Percentiles rank a stretch among this genome's conserved stretches.
Conservation (phyloP, 2,329 filamentous ascomycete genomes). For the Blumeriella jaapii region DNA sequence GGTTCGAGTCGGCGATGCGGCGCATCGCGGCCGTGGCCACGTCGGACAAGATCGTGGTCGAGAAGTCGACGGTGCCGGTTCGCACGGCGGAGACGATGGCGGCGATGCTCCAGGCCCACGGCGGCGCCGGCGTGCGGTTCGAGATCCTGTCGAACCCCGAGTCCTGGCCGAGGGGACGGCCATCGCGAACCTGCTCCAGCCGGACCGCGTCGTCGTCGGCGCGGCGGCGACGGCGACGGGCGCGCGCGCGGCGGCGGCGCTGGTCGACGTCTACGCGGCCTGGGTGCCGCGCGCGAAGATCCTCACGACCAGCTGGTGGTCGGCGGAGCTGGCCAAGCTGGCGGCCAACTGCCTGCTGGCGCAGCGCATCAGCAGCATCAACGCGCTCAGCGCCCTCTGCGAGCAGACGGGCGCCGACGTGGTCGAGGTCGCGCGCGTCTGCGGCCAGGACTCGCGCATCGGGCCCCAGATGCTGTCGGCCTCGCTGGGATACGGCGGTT, state of each 20-base stretch:
- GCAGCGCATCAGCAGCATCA: slow-evolving; percentile 70
- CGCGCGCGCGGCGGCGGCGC: slow-evolving; percentile 46
- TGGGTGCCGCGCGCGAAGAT: slow-evolving; percentile 60
- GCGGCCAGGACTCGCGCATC: slow-evolving; percentile 59
- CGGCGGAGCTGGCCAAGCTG: slow-evolving; percentile 65
- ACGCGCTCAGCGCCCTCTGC: slow-evolving; percentile 64
- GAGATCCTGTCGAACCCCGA: slow-evolving; percentile 72
- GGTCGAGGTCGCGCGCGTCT: slow-evolving; percentile 53
- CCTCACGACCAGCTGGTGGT: slow-evolving; percentile 61
- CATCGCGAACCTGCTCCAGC: slow-evolving; percentile 54
- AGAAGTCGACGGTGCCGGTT: slow-evolving; percentile 70
- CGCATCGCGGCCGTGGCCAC: slow-evolving; percentile 54
- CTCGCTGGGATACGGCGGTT: slow-evolving; percentile 66
- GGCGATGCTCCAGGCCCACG: slow-evolving; percentile 43
- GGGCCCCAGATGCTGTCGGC: slow-evolving; percentile 63
- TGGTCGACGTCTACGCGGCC: slow-evolving; percentile 53
- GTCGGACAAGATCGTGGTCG: slow-evolving; percentile 59
- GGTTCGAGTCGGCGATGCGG: slow-evolving; percentile 55
- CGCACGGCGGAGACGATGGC: slow-evolving; percentile 59
- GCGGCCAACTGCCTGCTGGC: slow-evolving; percentile 70
- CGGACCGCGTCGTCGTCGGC: slow-evolving; percentile 65
- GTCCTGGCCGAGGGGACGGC: slow-evolving; percentile 65
- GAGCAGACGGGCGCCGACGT: slow-evolving; percentile 64
- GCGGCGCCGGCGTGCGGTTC: slow-evolving; percentile 39
- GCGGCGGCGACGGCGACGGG: slow-evolving; percentile 49